These are phyloP conservation scores for Symbiodinium pilosum DNA, from an alignment of 73 alveolate genomes.

Conservation along the genomic window DNA sequence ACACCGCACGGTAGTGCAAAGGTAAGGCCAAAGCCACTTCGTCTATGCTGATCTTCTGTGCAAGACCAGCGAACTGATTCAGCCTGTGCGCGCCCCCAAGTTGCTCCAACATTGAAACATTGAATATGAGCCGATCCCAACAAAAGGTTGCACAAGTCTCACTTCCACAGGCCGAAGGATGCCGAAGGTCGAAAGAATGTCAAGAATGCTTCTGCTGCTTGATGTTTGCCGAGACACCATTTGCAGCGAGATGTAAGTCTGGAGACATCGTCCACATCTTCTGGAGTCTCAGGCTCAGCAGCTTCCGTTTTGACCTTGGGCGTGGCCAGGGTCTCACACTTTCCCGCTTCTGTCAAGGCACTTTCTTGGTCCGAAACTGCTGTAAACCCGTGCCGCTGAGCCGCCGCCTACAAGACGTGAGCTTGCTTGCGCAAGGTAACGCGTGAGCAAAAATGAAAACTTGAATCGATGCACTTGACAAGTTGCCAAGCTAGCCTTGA, in stretches of 20 bases:
- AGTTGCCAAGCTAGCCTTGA: neutral
- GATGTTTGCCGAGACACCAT: constrained; percentile 1
- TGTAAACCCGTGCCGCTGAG: constrained; percentile 9
- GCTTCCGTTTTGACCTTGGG: neutral
- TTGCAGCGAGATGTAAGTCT: constrained; percentile 18
- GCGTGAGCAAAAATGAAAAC: too few species aligned
- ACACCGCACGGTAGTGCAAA: too few species aligned
- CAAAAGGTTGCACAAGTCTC: too few species aligned
- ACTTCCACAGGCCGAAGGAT: too few species aligned
- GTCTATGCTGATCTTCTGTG: neutral
- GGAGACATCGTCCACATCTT: constrained; percentile 35
- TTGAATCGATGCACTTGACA: too few species aligned
- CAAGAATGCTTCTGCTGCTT: too few species aligned
- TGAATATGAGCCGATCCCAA: too few species aligned
- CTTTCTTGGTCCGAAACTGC: neutral
- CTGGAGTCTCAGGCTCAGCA: neutral
- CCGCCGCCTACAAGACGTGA: neutral
- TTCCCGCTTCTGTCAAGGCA: too few species aligned
- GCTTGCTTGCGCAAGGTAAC: too few species aligned
- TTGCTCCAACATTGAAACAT: too few species aligned
- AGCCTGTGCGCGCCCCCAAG: neutral
- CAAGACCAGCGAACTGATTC: constrained; percentile 18
- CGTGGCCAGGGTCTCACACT: neutral
- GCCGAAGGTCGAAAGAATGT: too few species aligned
- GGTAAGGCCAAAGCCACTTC: constrained; percentile 14